phyloP scores from a whole-genome alignment of 441 rosid genomes.

The Melastoma candidum region DNA sequence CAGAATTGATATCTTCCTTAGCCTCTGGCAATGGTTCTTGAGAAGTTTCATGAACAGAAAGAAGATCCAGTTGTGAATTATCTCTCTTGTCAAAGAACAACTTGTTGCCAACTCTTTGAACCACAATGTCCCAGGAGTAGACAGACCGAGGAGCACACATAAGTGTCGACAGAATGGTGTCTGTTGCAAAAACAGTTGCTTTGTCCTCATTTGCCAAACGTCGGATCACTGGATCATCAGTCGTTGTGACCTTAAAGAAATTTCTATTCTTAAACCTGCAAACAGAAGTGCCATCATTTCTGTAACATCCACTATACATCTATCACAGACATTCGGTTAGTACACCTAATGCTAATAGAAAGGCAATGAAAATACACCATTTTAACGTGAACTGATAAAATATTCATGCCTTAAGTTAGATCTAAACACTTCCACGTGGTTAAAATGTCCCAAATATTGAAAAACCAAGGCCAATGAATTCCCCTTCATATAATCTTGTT shows the following conservation, averaged over 20 bases:
- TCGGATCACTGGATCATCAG: conserved; percentile 82
- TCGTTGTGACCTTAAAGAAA: conserved; percentile 86
- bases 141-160: conserved; percentile 88
- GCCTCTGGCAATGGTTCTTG: conserved; percentile 88
- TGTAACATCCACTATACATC: neutral
- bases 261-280: conserved; percentile 57
- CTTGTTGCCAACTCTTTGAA: conserved; percentile 80
- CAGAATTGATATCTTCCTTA: conserved; percentile 83
- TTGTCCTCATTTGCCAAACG: conserved; percentile 78
- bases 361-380: too few species aligned
- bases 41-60: conserved; percentile 77
- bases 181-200: conserved; percentile 81
- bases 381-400: too few species aligned
- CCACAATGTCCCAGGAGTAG: conserved; percentile 84
- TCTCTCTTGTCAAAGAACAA: conserved; percentile 80
- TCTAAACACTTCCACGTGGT: too few species aligned
- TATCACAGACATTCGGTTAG: too few species aligned
- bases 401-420: too few species aligned
- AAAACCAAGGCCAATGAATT: too few species aligned
- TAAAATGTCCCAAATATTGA: too few species aligned
- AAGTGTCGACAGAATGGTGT: conserved; percentile 60
- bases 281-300: neutral
- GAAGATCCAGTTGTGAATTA: conserved; percentile 76
- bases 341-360: too few species aligned
- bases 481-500: too few species aligned